Base-by-base conservation (phyloP, 768 basidiomycete genomes). In the Mycena leptocephala region DNA sequence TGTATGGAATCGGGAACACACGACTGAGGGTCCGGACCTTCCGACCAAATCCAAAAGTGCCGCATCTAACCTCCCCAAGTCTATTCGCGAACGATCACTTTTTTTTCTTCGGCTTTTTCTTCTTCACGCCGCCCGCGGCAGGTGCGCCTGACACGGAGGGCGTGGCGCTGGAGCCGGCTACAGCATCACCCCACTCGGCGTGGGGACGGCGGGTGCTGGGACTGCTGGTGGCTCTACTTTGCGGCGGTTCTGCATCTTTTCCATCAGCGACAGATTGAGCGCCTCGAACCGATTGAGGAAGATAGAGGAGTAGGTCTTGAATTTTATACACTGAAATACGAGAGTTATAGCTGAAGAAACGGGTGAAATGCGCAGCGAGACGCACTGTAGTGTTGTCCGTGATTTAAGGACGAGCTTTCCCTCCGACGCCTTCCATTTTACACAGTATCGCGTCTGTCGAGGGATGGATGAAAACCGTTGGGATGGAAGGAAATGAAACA, bases 221-320 rank as follows among this genome's bases (percentile, higher is more conserved):
- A 58, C 69, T 67, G 81, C 61, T 72, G 82, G 75, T 66, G 79
- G 76, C 77, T 80, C 79, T 18, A 77, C 77, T 30, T 74, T 75
- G 70, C 83, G 88, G 20, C 82, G 89, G 80, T 97, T 96, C 82
- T 93, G 94, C 93, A 97, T 96, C 86, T 94, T 95, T 80, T 93
- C 91, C 88, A 96, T 95, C 66, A 98, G 88, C 9, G 94, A 92
- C 53, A 95, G 90, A 82, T 98, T 98, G 75, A 99, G 90, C 9
- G 94, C 90, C 85, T 99, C 97, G 86, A 99, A 99, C 79, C 97
- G 95, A 89, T 99, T 98, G 77, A 99, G 93, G 86, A 96, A 96
- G 82, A 98, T 94, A 64, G 95, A 96, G 3, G 97, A 98, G 80
- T 94, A 93, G 2, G 97, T 98, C 85, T 97, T 97, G 89, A 98